phyloP scores from a whole-genome alignment of 768 basidiomycete genomes.

The Sutorius australiensis region DNA sequence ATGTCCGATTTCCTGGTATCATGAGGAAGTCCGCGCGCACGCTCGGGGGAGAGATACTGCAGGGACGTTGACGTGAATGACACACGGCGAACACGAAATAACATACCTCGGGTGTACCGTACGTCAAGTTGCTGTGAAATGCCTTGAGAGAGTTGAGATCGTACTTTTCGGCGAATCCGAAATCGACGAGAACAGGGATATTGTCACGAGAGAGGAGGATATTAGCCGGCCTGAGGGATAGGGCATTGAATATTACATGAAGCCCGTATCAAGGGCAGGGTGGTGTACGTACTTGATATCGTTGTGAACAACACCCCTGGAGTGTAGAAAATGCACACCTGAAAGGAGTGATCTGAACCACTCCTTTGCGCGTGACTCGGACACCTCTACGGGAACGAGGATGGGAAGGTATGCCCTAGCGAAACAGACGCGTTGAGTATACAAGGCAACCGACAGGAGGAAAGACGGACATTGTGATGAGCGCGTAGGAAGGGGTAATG shows the following conservation, averaged over 20 bases:
- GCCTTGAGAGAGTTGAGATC: constrained; percentile 58
- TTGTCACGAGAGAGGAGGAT: constrained; percentile 78
- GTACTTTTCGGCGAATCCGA: constrained; percentile 92
- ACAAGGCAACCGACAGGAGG: neutral
- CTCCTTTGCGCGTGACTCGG: constrained; percentile 67
- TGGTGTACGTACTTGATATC: constrained; percentile 75
- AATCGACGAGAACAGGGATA: constrained; percentile 89
- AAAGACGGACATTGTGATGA: constrained; percentile 81
- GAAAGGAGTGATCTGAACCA: constrained; percentile 85
- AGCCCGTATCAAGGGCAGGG: neutral
- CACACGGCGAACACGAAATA: neutral
- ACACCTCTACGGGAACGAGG: constrained; percentile 84
- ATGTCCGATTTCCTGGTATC: constrained; percentile 92
- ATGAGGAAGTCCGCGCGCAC: constrained; percentile 82
- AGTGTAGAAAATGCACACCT: constrained; percentile 80
- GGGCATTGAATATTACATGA: neutral
- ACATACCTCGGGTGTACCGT: constrained; percentile 86
- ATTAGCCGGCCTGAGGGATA: constrained; percentile 71
- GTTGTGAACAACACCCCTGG: constrained; percentile 83
- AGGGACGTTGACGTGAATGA: neutral
- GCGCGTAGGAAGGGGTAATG: constrained; percentile 84
- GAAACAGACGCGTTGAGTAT: constrained; percentile 8
- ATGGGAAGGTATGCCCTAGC: constrained; percentile 82
- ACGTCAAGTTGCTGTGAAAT: constrained; percentile 79
- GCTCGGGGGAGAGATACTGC: constrained; percentile 89